A percentile compares a stretch with the other conserved stretches of the same genome.
These are phyloP conservation scores for Lactarius pseudohatsudake DNA, from an alignment of 768 basidiomycete species.

Conservation along the genomic window DNA sequence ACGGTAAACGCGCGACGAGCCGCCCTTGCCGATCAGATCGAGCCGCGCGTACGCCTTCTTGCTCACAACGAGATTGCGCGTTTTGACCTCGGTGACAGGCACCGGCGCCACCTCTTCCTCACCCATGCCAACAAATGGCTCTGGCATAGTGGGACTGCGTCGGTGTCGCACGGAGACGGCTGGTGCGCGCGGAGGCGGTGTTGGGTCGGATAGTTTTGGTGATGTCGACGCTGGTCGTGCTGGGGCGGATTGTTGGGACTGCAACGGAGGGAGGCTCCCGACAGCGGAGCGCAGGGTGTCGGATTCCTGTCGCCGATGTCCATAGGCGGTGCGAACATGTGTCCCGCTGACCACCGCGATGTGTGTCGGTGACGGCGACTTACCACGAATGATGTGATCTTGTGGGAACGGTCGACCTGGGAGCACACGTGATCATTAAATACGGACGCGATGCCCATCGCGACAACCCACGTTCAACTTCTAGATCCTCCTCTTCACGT, in stretches of 20 bases:
- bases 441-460: background rate
- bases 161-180: conserved; percentile 44
- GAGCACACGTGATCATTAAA: conserved; percentile 11
- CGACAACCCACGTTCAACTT: conserved; percentile 43
- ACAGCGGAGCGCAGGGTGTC: conserved; percentile 64
- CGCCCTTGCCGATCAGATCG: conserved; percentile 90
- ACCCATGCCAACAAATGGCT: conserved; percentile 37
- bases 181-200: conserved; percentile 14
- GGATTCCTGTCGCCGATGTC: conserved; percentile 70
- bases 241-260: conserved; percentile 10
- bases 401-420: conserved; percentile 31
- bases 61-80: conserved; percentile 44
- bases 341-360: conserved; percentile 31
- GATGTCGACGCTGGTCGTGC: conserved; percentile 22
- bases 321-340: conserved; percentile 38
- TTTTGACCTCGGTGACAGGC: conserved; percentile 21
- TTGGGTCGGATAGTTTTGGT: conserved; percentile 19
- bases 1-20: conserved; percentile 93
- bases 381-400: conserved; percentile 37
- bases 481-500: conserved; percentile 36
- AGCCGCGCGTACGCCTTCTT: conserved; percentile 80
- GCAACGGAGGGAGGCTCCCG: conserved; percentile 31
- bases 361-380: conserved; percentile 55
- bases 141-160: conserved; percentile 70
- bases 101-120: conserved; percentile 38